Evolutionary conservation across 768 basidiomycete species (phyloP), one percentile per base, ranked within the genome.

Genomic region (Trametes coccinea): DNA sequence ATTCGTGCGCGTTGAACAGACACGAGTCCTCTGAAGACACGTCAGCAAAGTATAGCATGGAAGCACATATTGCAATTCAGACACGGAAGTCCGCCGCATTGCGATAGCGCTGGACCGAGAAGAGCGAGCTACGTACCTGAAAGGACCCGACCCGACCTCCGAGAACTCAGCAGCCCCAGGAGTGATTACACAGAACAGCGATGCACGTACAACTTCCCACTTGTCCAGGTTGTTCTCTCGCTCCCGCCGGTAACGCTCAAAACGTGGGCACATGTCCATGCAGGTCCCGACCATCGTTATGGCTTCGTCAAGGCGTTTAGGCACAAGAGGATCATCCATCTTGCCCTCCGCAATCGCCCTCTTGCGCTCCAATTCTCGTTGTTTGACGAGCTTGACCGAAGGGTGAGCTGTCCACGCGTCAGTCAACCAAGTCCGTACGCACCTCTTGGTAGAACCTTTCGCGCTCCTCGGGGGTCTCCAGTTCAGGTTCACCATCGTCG

Each of bases 251-350:
- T 96, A 95, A 30, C 92, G 82, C 74, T 98, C 96, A 69, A 93
- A 97, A 44, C 90, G 85, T 2, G 95, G 95, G 71, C 95, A 98
- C 94, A 98, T 97, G 62, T 92, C 89, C 77, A 81, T 76, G 70
- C 96, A 98, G 1, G 93, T 95, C 27, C 95, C 95, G 13, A 92
- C 84, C 72, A 98, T 88, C n/a, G 88, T 89, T 57, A 95, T 94
- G 16, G 95, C 95, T 65, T 96, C 88, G 66, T 92, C 92, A 2
- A 97, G 80, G 13, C 88, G 82, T 70, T 89, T 89, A 2, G 89
- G 86, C 9, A 88, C 87, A 44, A 82, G 70, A 0, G 94, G 95
- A 70, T 93, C 93, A 63, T 92, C 90, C 84, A 97, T 94, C 69
- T 90, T 87, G 5, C 93, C 93, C 39, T 88, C 84, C 0, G 86